Conservation (phyloP, 2,329 filamentous ascomycete species). For the Xylariaceae sp. region DNA sequence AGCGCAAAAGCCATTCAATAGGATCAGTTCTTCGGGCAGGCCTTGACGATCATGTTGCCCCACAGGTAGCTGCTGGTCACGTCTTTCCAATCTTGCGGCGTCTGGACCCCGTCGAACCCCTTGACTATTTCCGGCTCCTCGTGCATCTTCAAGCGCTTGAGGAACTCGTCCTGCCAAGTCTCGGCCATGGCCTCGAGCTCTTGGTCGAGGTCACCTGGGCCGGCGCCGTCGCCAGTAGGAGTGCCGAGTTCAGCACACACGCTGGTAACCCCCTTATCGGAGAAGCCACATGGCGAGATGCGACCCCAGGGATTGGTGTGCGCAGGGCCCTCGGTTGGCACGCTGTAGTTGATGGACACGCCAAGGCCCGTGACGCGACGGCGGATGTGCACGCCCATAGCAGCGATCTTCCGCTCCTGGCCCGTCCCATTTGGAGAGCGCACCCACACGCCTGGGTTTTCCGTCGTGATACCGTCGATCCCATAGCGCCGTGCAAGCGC, state of each 20-base stretch:
- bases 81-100: background rate
- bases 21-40: conserved; percentile 9
- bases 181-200: conserved; percentile 4
- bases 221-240: background rate
- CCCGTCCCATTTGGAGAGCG: conserved; percentile 26
- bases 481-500: conserved; percentile 53
- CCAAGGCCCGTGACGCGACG: conserved; percentile 81
- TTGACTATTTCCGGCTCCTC: background rate
- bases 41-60: conserved; percentile 4
- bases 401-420: conserved; percentile 69
- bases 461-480: conserved; percentile 58
- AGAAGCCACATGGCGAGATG: conserved; percentile 86
- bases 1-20: conserved; percentile 2
- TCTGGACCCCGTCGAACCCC: conserved; percentile 3
- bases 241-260: conserved; percentile 45
- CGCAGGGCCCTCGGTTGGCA: conserved; percentile 44
- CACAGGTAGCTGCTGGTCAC: background rate
- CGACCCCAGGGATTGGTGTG: conserved; percentile 52
- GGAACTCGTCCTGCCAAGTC: conserved; percentile 14
- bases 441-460: conserved; percentile 84
- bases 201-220: background rate
- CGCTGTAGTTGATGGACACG: conserved; percentile 70
- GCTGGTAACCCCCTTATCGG: conserved; percentile 73
- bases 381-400: conserved; percentile 84
- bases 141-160: conserved; percentile 12